phyloP scores from a whole-genome alignment of 169 alveolate species.

The Plasmodium ovale region DNA sequence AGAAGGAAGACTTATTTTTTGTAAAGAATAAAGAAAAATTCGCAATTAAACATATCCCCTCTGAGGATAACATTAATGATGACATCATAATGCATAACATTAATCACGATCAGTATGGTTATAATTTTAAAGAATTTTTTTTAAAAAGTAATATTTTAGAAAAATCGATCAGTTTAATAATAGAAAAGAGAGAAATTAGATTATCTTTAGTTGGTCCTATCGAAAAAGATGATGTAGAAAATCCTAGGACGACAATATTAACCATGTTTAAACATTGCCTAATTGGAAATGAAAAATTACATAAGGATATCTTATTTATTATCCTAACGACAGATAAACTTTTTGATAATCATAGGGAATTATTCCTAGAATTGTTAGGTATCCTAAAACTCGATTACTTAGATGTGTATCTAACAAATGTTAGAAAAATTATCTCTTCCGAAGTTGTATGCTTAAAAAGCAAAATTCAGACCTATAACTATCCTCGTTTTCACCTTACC shows the following conservation, averaged over 20 bases:
- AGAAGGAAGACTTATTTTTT: background rate
- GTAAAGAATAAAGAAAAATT: background rate
- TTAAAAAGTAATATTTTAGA: conserved; percentile 61
- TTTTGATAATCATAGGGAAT: conserved; percentile 63
- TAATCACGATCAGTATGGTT: conserved; percentile 62
- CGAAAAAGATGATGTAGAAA: conserved; percentile 56
- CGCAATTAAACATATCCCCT: background rate
- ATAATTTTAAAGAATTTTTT: conserved; percentile 58
- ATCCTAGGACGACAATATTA: conserved; percentile 45
- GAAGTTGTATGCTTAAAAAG: conserved; percentile 47
- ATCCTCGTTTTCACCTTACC: background rate
- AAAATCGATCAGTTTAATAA: conserved; percentile 59
- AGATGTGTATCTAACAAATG: conserved; percentile 45
- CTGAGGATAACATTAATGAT: background rate
- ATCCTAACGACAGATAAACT: conserved; percentile 61
- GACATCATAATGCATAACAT: background rate
- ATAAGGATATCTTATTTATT: conserved; percentile 51
- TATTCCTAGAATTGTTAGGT: conserved; percentile 54
- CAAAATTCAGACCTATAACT: conserved; percentile 35
- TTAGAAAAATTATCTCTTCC: conserved; percentile 56
- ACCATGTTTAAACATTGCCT: conserved; percentile 58
- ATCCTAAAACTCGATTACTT: conserved; percentile 36
- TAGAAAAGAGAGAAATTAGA: conserved; percentile 64
- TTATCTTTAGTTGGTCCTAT: conserved; percentile 73
- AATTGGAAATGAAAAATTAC: conserved; percentile 62